Base-by-base conservation (phyloP, 129 eudicot species). In the Helianthus tuberosus region DNA sequence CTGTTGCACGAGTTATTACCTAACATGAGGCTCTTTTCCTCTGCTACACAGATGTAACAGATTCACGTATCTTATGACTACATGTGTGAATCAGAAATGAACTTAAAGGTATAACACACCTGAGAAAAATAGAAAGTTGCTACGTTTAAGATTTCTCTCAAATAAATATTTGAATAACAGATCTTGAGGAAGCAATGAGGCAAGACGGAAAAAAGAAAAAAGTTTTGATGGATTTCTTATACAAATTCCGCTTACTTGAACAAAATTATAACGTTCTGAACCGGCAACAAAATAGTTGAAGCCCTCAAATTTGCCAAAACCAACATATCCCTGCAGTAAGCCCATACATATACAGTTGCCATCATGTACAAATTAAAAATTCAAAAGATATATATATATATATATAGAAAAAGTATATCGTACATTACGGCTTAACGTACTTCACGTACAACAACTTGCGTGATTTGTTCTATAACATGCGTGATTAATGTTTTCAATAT, bases 261-360 rank as follows among this genome's bases (percentile, higher is more conserved):
- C 90, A 80, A 92, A 92, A 72, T 89, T 71, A 78, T 80, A 81
- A 48, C 15, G 81, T 66, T 86, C 96, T 58, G 94, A 87, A 73
- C 89, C 88, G 79, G 96, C 90, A 71, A 81, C 82, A 85, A 92
- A 92, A 77, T 81, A 71, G 71, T 85, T 85, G 83, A 80, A 83
- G 52, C 62, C 83, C 72, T 87, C 90, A 74, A 81, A 92, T 86
- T 93, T 86, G 66, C 98, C 98, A 80, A 83, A 92, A 84, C 82
- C 85, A 70, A 87, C 81, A 74, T 92, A 89, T 51, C 96, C 98
- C 96, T 92, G 87, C 83, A 75, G 75, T 52, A 55, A 61, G 51
- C 83, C 73, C 72, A 74, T 15, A 63, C 58, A 72, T 29, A 69
- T 79, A 76, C 44, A 49, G 60, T 77, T 57, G 10, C 52, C 43